phyloP scores from a whole-genome alignment of 2,329 filamentous ascomycete genomes.

The Penicillium olsonii region DNA sequence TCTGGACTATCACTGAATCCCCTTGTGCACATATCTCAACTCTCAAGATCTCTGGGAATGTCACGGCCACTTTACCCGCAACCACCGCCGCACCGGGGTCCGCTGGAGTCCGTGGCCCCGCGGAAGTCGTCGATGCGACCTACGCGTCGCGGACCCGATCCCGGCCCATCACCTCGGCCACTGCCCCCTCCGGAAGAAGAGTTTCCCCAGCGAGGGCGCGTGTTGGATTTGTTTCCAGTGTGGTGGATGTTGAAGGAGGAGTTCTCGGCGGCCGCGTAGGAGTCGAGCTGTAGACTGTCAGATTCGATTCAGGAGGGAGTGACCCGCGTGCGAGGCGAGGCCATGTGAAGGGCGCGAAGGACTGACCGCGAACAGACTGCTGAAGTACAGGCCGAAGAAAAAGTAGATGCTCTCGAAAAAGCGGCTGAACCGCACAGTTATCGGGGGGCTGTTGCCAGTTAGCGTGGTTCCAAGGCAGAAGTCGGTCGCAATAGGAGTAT shows the following conservation, averaged over 20 bases:
- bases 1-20: too few species aligned
- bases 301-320: not conserved
- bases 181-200: constrained; percentile 16
- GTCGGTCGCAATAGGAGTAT: not conserved
- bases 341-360: too few species aligned
- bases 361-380: constrained; percentile 51
- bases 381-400: constrained; percentile 52
- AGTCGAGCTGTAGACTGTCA: constrained; percentile 42
- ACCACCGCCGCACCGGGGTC: constrained; percentile 33
- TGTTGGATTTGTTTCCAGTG: constrained; percentile 25
- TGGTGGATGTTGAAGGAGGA: constrained; percentile 49
- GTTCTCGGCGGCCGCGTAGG: constrained; percentile 47
- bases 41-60: not conserved
- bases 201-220: constrained; percentile 27
- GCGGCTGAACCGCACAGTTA: constrained; percentile 45
- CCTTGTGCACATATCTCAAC: not conserved
- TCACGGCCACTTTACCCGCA: constrained; percentile 32
- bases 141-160: constrained; percentile 40
- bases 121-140: constrained; percentile 51
- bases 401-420: constrained; percentile 46
- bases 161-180: constrained; percentile 31
- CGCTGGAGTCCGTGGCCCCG: constrained; percentile 18
- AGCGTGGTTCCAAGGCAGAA: not conserved
- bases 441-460: constrained; percentile 41
- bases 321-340: too few species aligned